Base-by-base conservation (phyloP, 805 yeast genomes). In the Sungouiella blattae region DNA sequence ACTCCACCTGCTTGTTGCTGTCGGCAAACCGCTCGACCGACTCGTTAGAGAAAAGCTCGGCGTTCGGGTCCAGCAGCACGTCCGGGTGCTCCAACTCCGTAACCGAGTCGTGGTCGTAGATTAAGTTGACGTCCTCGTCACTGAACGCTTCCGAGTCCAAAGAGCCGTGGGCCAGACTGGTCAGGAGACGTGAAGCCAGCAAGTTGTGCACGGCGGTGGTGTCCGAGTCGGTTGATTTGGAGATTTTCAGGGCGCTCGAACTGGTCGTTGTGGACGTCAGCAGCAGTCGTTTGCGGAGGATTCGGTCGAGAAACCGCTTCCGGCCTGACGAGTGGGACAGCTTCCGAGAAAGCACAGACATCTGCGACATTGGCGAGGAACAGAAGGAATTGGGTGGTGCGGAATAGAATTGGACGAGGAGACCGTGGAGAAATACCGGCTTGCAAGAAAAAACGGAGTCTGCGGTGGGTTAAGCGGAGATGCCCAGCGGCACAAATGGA, bases 111-210 rank as follows among this genome's bases (percentile, higher is more conserved):
- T 35, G 40, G 13, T 43, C 44, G 26, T 24, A 36, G n/a, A 35
- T 26, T 11, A 27, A 33, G 11, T 38, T 47, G 35, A 50, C 58
- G 22, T 51, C 62, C 21, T 48, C 52, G 36, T 53, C 60, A 9
- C 53, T 40, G 33, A 26, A 44, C 12, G 41, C 32, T 11, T 21
- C 40, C 18, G 32, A 9, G 23, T 31, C 33, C 22, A 24, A 12
- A n/a, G 22, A 20, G 8, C 9, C 22, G 9, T 9, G 22, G 8
- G 22, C 22, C 22, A 20, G 22, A 2, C 28, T 14, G 12, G 11
- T 15, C 11, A n/a, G 11, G 1, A 18, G 11, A 6, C 18, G 9
- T 18, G 12, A 26, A 14, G 12, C 26, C 26, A 24, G 26, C n/a
- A n/a, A n/a, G n/a, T n/a, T n/a, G n/a, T n/a, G n/a, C n/a, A n/a